phyloP scores from a whole-genome alignment of 768 basidiomycete species.

The Lactifluus piperatus region DNA sequence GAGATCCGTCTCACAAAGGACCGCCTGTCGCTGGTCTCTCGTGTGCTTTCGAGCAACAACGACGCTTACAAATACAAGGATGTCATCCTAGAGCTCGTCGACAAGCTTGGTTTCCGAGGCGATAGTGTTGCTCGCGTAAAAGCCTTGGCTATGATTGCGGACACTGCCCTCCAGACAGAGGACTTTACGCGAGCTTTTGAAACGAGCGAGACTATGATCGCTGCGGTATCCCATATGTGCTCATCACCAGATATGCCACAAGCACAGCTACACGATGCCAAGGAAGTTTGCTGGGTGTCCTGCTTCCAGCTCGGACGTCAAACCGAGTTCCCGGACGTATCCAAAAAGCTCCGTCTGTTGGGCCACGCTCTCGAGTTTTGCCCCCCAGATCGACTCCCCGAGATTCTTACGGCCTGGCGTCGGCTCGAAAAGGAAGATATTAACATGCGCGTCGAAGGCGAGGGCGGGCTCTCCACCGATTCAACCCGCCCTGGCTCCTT shows the following conservation, averaged over 20 bases:
- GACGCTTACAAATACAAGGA: conserved; percentile 90
- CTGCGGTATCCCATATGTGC: conserved; percentile 45
- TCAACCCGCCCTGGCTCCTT: conserved; percentile 24
- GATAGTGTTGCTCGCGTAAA: conserved; percentile 74
- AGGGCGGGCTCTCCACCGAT: neutral
- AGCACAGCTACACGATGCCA: conserved; percentile 47
- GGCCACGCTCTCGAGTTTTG: conserved; percentile 82
- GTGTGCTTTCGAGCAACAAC: conserved; percentile 72
- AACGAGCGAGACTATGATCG: conserved; percentile 63
- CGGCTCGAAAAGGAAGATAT: conserved; percentile 61
- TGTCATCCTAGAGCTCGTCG: conserved; percentile 81
- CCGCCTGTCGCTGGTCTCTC: conserved; percentile 77
- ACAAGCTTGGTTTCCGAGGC: conserved; percentile 74
- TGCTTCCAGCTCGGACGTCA: conserved; percentile 85
- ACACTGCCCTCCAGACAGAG: conserved; percentile 74
- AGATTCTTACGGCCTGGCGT: conserved; percentile 73
- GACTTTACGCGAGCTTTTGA: conserved; percentile 73
- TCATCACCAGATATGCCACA: conserved; percentile 25
- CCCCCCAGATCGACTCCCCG: conserved; percentile 68
- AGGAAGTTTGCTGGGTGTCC: conserved; percentile 83
- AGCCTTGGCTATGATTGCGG: conserved; percentile 82
- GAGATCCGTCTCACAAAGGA: conserved; percentile 91
- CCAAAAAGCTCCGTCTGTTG: conserved; percentile 60
- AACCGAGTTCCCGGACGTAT: conserved; percentile 59
- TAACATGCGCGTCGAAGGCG: conserved; percentile 38